These are phyloP conservation scores for Iris pallida DNA, from an alignment of 116 monocot species.

Conservation along the genomic window DNA sequence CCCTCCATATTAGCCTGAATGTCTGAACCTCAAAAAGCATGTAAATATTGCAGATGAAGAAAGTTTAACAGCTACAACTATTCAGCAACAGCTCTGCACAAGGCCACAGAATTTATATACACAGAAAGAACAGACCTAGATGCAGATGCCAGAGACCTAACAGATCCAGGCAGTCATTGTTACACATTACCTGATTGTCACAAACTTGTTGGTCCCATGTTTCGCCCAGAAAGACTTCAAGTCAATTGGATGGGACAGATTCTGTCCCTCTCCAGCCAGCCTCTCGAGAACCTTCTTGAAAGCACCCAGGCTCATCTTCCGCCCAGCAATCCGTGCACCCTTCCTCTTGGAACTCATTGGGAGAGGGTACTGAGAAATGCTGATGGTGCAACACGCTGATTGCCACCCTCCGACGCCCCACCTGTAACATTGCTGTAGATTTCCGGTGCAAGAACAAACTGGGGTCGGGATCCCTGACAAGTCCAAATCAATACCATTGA, in stretches of 20 bases:
- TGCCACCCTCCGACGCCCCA: conserved; percentile 99
- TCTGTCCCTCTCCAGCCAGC: conserved; percentile 78
- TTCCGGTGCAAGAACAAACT: conserved; percentile 84
- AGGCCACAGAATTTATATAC: conserved; percentile 21
- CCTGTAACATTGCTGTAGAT: conserved; percentile 71
- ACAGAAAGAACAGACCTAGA: conserved; percentile 14
- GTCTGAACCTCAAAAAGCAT: conserved; percentile 27
- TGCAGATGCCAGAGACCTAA: background rate
- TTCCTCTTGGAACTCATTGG: conserved; percentile 78
- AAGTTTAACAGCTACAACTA: conserved; percentile 18
- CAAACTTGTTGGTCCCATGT: conserved; percentile 97
- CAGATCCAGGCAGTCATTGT: conserved; percentile 6
- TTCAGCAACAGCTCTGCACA: conserved; percentile 9
- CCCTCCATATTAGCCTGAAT: conserved; percentile 1
- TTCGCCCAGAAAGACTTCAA: conserved; percentile 85
- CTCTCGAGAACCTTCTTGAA: conserved; percentile 96
- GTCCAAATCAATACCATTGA: conserved; percentile 84
- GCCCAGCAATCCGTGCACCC: conserved; percentile 79
- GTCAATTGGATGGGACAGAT: conserved; percentile 79
- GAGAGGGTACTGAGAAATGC: conserved; percentile 63
- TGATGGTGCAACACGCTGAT: conserved; percentile 89
- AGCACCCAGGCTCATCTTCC: conserved; percentile 97
- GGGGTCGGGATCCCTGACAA: conserved; percentile 71
- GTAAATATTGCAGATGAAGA: conserved; percentile 11
- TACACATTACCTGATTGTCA: conserved; percentile 78